phyloP scores from a whole-genome alignment of 768 basidiomycete genomes.

The Boletus sp. region DNA sequence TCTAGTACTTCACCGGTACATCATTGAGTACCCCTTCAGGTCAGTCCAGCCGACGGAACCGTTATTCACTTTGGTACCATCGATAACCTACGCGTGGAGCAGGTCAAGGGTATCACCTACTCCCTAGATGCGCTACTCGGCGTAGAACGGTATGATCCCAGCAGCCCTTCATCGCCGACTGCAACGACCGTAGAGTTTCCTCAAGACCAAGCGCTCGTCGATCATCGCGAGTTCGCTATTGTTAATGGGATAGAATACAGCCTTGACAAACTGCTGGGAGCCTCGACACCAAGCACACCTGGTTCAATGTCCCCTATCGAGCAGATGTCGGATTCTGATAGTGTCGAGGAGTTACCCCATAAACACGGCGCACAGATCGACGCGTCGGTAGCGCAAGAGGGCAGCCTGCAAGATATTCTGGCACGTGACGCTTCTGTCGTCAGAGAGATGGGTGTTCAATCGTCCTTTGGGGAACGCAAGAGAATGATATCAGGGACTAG shows the following conservation, averaged over 20 bases:
- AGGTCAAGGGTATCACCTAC: slow-evolving; percentile 97
- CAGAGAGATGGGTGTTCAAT: slow-evolving; percentile 61
- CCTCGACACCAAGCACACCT: slow-evolving; percentile 39
- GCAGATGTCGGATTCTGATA: slow-evolving; percentile 20
- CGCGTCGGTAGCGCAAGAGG: slow-evolving; percentile 66
- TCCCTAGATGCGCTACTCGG: slow-evolving; percentile 93
- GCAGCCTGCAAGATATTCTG: slow-evolving; percentile 52
- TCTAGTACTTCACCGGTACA: not conserved
- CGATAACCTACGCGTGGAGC: slow-evolving; percentile 76
- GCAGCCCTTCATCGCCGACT: slow-evolving; percentile 41
- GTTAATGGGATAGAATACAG: slow-evolving; percentile 98
- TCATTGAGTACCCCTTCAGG: slow-evolving; percentile 40
- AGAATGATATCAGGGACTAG: slow-evolving; percentile 43
- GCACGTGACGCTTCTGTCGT: slow-evolving; percentile 73
- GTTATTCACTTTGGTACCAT: slow-evolving; percentile 92
- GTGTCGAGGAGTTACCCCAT: slow-evolving; percentile 34
- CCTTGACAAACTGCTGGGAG: slow-evolving; percentile 84
- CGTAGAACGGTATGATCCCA: slow-evolving; percentile 48
- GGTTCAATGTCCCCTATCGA: slow-evolving; percentile 35
- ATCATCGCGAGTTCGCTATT: slow-evolving; percentile 89
- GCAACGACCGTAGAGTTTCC: slow-evolving; percentile 42
- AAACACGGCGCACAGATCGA: slow-evolving; percentile 73
- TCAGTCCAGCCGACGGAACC: slow-evolving; percentile 92
- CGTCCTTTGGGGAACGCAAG: slow-evolving; percentile 33
- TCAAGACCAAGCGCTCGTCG: slow-evolving; percentile 57